A percentile compares a stretch with the other conserved stretches of the same genome.
Conservation (phyloP, 768 basidiomycete genomes). For the Lactarius quietus region DNA sequence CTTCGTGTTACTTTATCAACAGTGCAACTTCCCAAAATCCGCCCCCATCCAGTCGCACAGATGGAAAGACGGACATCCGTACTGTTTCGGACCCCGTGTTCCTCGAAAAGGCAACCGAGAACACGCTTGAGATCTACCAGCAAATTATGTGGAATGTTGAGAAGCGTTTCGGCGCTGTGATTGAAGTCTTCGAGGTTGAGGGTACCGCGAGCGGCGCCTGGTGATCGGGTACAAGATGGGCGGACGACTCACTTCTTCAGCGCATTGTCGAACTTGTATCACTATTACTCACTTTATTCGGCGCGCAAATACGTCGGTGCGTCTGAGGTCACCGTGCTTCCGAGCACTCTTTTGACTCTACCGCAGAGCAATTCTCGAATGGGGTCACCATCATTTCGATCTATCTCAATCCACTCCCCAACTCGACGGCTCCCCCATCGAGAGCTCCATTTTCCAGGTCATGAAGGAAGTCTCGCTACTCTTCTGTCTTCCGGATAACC, state of each 20-base stretch:
- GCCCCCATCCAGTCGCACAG: conserved; percentile 39
- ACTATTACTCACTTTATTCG: conserved; percentile 95
- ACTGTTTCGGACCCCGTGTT: conserved; percentile 85
- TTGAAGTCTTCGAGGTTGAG: conserved; percentile 95
- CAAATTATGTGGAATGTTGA: conserved; percentile 85
- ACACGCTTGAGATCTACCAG: conserved; percentile 94
- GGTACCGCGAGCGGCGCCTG: conserved; percentile 85
- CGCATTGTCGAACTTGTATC: conserved; percentile 92
- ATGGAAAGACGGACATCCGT: conserved; percentile 79
- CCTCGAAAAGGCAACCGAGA: conserved; percentile 88
- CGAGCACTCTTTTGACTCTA: not conserved
- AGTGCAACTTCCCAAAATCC: conserved; percentile 78
- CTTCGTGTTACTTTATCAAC: conserved; percentile 98
- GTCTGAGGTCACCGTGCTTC: conserved; percentile 28
- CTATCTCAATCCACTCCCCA: conserved; percentile 90
- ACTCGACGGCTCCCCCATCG: conserved; percentile 83
- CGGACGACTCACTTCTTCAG: conserved; percentile 81
- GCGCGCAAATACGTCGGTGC: conserved; percentile 90
- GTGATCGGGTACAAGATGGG: conserved; percentile 99
- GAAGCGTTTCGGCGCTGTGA: conserved; percentile 84
- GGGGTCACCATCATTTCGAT: conserved; percentile 93
- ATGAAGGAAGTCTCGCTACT: conserved; percentile 95
- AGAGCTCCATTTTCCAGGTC: conserved; percentile 95
- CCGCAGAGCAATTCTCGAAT: conserved; percentile 89
- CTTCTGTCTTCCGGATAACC: conserved; percentile 93